These are phyloP conservation scores for Aureobasidium musti DNA, from an alignment of 2,329 filamentous ascomycete genomes.

Conservation along the genomic window DNA sequence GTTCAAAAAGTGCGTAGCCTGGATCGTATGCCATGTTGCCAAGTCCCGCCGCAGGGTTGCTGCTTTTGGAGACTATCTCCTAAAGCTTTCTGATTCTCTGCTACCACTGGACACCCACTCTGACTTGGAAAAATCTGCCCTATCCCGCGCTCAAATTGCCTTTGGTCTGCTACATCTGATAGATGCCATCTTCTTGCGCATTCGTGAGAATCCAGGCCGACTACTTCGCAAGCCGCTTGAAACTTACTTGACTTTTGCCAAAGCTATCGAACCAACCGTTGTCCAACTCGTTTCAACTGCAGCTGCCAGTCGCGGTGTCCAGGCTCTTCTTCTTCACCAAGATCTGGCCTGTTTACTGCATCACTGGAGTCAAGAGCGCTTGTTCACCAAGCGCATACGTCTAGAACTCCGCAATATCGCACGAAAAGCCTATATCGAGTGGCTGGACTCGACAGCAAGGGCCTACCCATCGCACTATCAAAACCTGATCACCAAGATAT, in stretches of 20 bases:
- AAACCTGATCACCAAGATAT: background rate
- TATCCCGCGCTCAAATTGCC: background rate
- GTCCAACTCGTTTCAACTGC: constrained; percentile 10
- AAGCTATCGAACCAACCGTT: constrained; percentile 6
- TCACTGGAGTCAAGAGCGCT: constrained; percentile 19
- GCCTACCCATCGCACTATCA: constrained; percentile 1
- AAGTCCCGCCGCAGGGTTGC: constrained; percentile 28
- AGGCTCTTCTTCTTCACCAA: constrained; percentile 25
- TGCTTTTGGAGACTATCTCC: constrained; percentile 31
- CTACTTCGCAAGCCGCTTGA: constrained; percentile 19
- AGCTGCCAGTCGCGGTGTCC: constrained; percentile 1
- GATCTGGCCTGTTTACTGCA: constrained; percentile 15
- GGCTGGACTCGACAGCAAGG: constrained; percentile 25
- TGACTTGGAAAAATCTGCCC: background rate
- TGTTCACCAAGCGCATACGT: constrained; percentile 26
- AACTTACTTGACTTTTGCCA: constrained; percentile 22
- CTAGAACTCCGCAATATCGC: constrained; percentile 26
- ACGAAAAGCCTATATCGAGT: constrained; percentile 22
- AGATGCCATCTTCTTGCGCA: constrained; percentile 20
- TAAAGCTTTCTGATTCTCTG: constrained; percentile 26
- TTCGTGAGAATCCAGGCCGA: constrained; percentile 15
- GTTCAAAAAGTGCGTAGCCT: constrained; percentile 31
- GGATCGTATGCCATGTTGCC: constrained; percentile 30
- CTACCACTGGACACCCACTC: background rate
- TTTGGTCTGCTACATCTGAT: constrained; percentile 6